Evolutionary conservation across 345 rosid genomes (phyloP), one percentile per base, ranked within the genome.

Genomic region (Brassica rapa): DNA sequence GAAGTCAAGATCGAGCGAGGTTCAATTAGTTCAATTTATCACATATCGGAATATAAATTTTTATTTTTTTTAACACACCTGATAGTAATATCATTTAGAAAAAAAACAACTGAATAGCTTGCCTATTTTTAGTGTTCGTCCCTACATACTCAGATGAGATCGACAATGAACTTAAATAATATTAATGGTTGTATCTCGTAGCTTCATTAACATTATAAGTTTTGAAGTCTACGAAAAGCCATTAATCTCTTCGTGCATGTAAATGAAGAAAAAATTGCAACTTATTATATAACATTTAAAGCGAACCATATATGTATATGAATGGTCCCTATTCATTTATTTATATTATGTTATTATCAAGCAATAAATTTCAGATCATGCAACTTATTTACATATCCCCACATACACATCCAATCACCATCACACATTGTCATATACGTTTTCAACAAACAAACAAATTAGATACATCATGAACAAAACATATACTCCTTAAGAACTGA

Each of bases 381-480:
- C 56, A 70, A 62, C 75, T 56, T 62, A 70, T 77, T 63, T 61
- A 69, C 46, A 62, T 55, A 77, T 77, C 70, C 70, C 80, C 80
- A 76, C 74, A 68, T 68, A 74, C 74, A 76, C 74, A 68, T 68
- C 79, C 35, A 7, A 62, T 70, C 80, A 77, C 75, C 24, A 77
- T 77, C 80, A 70, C 29, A 23, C 55, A 25, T 25, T 25, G 27
- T 25, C 27, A 70, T 62, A 61, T 23, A 70, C 57, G 3, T 41
- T 62, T 35, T 32, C 35, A 49, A 3, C 56, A 15, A n/a, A 59
- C 29, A 41, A 14, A 3, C n/a, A 68, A 1, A 23, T 8, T 65
- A 57, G 25, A 70, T n/a, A 33, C 30, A 70, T 32, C 63, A 69
- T 14, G 51, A 68, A 60, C 27, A 25, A 53, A 53, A 66, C 12